Conservation (phyloP, 2,329 filamentous ascomycete genomes). For the Leptographium galeiforme region DNA sequence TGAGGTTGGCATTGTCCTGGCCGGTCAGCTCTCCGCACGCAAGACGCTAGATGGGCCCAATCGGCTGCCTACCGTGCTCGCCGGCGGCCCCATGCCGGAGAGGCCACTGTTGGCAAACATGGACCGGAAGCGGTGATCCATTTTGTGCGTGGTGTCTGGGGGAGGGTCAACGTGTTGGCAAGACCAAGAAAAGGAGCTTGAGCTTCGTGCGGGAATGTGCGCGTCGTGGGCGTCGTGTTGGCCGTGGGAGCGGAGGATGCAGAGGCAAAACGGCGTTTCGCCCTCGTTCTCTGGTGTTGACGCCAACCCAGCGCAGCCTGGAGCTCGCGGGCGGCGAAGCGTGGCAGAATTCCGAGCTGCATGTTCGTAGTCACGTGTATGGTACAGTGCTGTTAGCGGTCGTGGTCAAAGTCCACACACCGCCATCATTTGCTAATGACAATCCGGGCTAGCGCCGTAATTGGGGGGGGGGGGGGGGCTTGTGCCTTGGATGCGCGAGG, state of each 20-base stretch:
- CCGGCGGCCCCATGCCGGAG: slow-evolving; percentile 45
- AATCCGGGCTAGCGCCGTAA: neutral
- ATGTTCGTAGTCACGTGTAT: slow-evolving; percentile 6
- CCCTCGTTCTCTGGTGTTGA: slow-evolving; percentile 11
- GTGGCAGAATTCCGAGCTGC: slow-evolving; percentile 9
- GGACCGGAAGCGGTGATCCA: slow-evolving; percentile 77
- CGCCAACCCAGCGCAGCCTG: slow-evolving; percentile 20
- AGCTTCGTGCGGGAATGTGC: no score
- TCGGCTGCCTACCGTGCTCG: slow-evolving; percentile 42
- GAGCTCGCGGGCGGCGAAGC: slow-evolving; percentile 10
- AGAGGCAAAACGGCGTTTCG: neutral
- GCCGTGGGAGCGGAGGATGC: neutral
- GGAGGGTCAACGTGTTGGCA: slow-evolving; percentile 2
- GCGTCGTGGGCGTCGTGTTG: neutral
- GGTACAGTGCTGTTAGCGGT: neutral
- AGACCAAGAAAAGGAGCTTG: slow-evolving; percentile 2
- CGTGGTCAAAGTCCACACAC: neutral
- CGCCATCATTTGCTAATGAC: neutral
- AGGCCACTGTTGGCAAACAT: slow-evolving; percentile 71
- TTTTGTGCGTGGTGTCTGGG: slow-evolving; percentile 24
- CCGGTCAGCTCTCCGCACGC: neutral
- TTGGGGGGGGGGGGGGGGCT: neutral
- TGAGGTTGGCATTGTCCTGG: slow-evolving; percentile 78
- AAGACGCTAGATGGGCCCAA: neutral
- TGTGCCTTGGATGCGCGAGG: neutral